A percentile compares a stretch with the other conserved stretches of the same genome.
Evolutionary conservation across 306 rosid genomes (phyloP).

Genomic region (Inga laurina): DNA sequence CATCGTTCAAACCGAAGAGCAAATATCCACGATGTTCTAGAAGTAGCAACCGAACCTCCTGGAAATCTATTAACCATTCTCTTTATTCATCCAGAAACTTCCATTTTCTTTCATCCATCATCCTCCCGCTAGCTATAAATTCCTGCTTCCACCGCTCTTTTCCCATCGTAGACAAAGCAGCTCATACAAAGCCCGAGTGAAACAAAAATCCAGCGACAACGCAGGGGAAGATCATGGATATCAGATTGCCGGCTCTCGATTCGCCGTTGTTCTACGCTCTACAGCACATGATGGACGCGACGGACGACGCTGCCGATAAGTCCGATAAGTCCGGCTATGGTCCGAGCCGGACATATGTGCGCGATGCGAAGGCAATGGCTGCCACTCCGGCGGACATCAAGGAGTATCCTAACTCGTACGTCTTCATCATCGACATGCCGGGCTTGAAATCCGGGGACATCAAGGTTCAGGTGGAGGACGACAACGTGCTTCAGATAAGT

Average conservation of each 20-base stretch:
- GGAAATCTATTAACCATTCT: background rate
- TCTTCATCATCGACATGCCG: constrained; percentile 73
- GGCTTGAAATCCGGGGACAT: constrained; percentile 71
- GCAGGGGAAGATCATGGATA: constrained; percentile 48
- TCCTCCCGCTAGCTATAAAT: constrained; percentile 8
- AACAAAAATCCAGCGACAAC: background rate
- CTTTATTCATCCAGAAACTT: constrained; percentile 6
- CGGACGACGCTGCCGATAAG: constrained; percentile 44
- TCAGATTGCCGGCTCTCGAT: constrained; percentile 54
- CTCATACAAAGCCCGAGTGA: background rate
- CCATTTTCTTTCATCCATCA: constrained; percentile 14
- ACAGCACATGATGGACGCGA: constrained; percentile 49
- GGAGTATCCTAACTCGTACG: constrained; percentile 60
- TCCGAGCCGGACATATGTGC: constrained; percentile 53
- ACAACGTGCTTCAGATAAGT: constrained; percentile 58
- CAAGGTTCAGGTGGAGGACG: constrained; percentile 72
- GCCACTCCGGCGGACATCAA: constrained; percentile 73
- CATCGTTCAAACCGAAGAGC: background rate
- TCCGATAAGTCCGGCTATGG: constrained; percentile 45
- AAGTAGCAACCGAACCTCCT: constrained; percentile 6
- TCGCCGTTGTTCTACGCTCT: constrained; percentile 52
- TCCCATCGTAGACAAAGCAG: background rate
- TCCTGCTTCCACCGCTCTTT: background rate
- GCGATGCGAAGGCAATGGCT: constrained; percentile 80
- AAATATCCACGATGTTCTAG: background rate